Conservation (phyloP, 2,329 filamentous ascomycete genomes). For the Pestalotiopsis sp. region DNA sequence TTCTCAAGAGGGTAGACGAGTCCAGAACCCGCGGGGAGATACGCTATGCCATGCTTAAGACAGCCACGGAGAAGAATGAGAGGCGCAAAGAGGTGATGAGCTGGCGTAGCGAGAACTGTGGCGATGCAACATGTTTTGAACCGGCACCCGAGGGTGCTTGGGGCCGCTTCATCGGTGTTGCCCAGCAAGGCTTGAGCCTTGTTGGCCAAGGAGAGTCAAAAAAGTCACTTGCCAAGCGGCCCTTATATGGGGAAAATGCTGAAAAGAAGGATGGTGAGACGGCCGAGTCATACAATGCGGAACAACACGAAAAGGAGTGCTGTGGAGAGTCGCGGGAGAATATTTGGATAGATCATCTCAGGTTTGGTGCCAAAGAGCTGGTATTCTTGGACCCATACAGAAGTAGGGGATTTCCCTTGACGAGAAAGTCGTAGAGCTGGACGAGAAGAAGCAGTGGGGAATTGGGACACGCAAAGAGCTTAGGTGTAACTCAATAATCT, state of each 20-base stretch:
- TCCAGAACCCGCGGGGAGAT: not conserved
- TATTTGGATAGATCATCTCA: not conserved
- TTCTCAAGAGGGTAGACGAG: not conserved
- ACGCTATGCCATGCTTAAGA: not conserved
- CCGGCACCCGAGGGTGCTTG: not conserved
- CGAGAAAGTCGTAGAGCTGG: not conserved
- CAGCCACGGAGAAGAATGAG: not conserved
- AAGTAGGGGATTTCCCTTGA: too few species aligned
- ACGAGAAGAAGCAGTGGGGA: not conserved
- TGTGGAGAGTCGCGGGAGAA: conserved; percentile 1
- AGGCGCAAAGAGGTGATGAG: not conserved
- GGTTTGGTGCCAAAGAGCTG: conserved; percentile 1
- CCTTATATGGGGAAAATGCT: not conserved
- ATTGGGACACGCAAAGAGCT: not conserved
- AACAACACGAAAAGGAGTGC: not conserved
- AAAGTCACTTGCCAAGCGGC: not conserved
- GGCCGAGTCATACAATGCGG: not conserved
- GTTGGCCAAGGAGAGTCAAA: not conserved
- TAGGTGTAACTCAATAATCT: not conserved
- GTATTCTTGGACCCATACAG: conserved; percentile 3
- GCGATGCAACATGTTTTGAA: conserved; percentile 3
- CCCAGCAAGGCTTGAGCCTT: not conserved
- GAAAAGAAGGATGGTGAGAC: not conserved
- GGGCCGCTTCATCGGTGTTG: not conserved
- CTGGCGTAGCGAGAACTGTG: conserved; percentile 5